Conservation (phyloP, 352 stramenopile genomes). For the Aphanomyces astaci region DNA sequence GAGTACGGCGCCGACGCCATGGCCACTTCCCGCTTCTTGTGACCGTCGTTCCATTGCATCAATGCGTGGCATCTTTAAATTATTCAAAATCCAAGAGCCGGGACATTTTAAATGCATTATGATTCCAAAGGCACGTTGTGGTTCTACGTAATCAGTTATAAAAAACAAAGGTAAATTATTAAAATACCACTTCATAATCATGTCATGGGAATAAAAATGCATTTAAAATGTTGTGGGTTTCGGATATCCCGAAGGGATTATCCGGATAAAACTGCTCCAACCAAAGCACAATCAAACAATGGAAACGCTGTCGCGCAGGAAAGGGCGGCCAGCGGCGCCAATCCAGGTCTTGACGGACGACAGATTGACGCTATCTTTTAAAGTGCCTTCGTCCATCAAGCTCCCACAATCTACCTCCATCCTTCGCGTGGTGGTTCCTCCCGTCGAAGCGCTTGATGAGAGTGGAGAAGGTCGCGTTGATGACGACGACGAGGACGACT, state of each 20-base stretch:
- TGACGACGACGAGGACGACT: slow-evolving; percentile 16
- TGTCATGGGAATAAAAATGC: too few relatives aligned
- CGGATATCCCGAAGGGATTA: background rate
- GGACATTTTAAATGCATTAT: too few relatives aligned
- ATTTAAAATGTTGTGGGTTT: background rate
- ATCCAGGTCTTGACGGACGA: slow-evolving; percentile 2
- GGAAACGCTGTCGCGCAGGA: slow-evolving; percentile 15
- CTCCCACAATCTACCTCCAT: background rate
- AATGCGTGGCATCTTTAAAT: too few relatives aligned
- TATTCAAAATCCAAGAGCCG: too few relatives aligned
- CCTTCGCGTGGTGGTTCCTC: background rate
- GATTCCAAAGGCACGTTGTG: too few relatives aligned
- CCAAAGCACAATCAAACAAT: background rate
- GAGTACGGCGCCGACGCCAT: slow-evolving; percentile 62
- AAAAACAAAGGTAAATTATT: too few relatives aligned
- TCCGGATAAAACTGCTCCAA: slow-evolving; percentile 4
- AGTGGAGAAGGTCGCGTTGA: background rate
- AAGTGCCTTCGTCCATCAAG: slow-evolving; percentile 6
- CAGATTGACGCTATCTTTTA: slow-evolving; percentile 18
- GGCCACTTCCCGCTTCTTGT: slow-evolving; percentile 54
- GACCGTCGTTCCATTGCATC: background rate
- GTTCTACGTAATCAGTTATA: too few relatives aligned
- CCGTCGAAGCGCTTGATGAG: background rate
- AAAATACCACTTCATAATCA: too few relatives aligned
- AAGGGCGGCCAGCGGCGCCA: background rate